Base-by-base conservation (phyloP, 805 yeast species). In the Teunomyces tritomae region DNA sequence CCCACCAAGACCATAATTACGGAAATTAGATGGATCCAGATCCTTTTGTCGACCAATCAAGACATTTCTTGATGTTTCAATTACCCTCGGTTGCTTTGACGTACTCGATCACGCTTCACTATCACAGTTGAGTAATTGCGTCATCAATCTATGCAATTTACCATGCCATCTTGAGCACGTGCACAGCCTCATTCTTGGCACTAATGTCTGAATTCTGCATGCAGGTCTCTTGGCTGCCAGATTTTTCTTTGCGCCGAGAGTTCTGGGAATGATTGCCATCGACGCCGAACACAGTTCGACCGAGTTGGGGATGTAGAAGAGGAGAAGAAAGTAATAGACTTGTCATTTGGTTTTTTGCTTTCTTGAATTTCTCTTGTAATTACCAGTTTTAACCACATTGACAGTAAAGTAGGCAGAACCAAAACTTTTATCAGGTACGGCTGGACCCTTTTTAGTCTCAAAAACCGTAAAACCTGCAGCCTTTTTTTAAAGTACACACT, bases 191-290 rank as follows among this genome's bases (percentile, higher is more conserved):
- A 13, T 26, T 37, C 40, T 37, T 37, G 40, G 40, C 40, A 37
- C 17, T 11, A 17, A 36, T n/a, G 28, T 32, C 34, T n/a, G 34
- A n/a, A 28, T 8, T 11, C 17, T 37, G 40, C 40, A 37, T 24
- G 27, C 29, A 37, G 16, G 29, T n/a, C 40, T 24, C 40, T 37
- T 37, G 40, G 40, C 40, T 37, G 28, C 40, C n/a, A n/a, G 14
- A 17, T n/a, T 37, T 37, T 37, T 37, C 40, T 37, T 37, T 37
- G 40, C 40, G 40, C 40, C 40, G 40, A 37, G 40, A 37, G 28
- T 37, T 35, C 26, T 35, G 13, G 14, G 20, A 5, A 20, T 35
- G 13, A 8, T 20, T 35, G 39, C 27, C 39, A 17, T 35, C 33
- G 9, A 30, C 13, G 20, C 39, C 8, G 27, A 20, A 17, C 39